Evolutionary conservation across 1,139 yeast genomes (phyloP).

Genomic region (Sugiyamaella neomexicana): DNA sequence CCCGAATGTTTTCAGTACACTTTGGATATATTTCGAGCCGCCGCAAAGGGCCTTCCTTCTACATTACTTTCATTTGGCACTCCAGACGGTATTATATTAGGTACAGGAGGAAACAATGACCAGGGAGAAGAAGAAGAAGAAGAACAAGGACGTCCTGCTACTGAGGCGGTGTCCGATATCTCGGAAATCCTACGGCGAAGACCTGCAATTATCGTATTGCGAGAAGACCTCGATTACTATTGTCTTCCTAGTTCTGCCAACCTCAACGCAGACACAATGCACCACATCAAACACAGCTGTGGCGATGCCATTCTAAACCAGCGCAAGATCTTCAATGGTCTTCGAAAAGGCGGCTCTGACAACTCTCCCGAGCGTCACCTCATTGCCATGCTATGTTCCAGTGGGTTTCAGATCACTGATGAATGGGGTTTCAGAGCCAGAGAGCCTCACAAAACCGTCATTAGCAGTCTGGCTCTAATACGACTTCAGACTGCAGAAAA

Average conservation of each 20-base stretch:
- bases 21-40: slow-evolving; percentile 59
- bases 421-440: slow-evolving; percentile 85
- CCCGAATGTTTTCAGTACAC: slow-evolving; percentile 85
- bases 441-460: slow-evolving; percentile 84
- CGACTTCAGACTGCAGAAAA: slow-evolving; percentile 44
- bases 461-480: slow-evolving; percentile 81
- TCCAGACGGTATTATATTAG: slow-evolving; percentile 14
- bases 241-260: slow-evolving; percentile 59
- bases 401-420: slow-evolving; percentile 73
- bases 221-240: slow-evolving; percentile 94
- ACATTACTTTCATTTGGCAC: slow-evolving; percentile 20
- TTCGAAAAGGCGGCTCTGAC: slow-evolving; percentile 47
- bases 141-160: background rate
- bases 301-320: slow-evolving; percentile 62
- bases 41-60: slow-evolving; percentile 37
- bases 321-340: slow-evolving; percentile 71
- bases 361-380: slow-evolving; percentile 96
- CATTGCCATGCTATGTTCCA: slow-evolving; percentile 89
- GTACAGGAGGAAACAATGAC: slow-evolving; percentile 1
- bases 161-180: slow-evolving; percentile 28
- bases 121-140: background rate
- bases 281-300: slow-evolving; percentile 65
- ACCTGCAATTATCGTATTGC: slow-evolving; percentile 87
- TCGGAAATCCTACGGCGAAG: slow-evolving; percentile 66
- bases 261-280: slow-evolving; percentile 45